Base-by-base conservation (phyloP, 78 protist genomes). In the Creolimax fragrantissima region DNA sequence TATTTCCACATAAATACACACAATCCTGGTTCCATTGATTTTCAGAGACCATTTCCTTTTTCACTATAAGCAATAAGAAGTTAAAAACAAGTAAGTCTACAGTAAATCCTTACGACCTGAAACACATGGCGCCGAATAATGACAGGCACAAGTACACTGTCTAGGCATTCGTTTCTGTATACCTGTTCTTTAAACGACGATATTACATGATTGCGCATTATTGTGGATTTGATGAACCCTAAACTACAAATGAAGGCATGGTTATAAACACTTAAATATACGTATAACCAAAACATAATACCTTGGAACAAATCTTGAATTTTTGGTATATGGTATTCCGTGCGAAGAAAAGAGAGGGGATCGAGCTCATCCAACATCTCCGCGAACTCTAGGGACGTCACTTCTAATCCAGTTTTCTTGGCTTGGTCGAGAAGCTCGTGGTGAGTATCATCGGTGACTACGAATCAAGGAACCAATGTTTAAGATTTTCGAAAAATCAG, bases 1-100 rank as follows among this genome's bases (percentile, higher is more conserved):
- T 92, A 92, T 97, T 95, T 42, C 99, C 99, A 42, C 96, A 94
- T 36, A 97, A 43, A 90, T 97, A 97, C 4, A 95, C 67, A 44
- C 93, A 91, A 11, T 84, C 90, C 42, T 81, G 39, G 2, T 89
- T 85, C 17, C n/a, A 35, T 11, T 43, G 32, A 84, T 11, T 36
- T 32, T 84, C 88, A 32, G 74, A 24, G 11, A 58, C 24, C 74
- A 58, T 58, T 32, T 58, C 74, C 74, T 58, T 58, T 58, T 24
- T 17, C 11, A 58, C 74, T 58, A 24, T 1, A 58, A 32, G 74
- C 39, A 32, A 58, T 32, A 24, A 0, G 74, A 24, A 58, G 24
- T 58, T 17, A 17, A 58, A 58, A 0, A 17, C 24, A 58, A 58
- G n/a, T n/a, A n/a, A n/a, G n/a, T n/a, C n/a, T n/a, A n/a, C n/a